A percentile compares a stretch with the other conserved stretches of the same genome.
Evolutionary conservation across 2,329 filamentous ascomycete species (phyloP).

Genomic region (Pestalotiopsis sp.): DNA sequence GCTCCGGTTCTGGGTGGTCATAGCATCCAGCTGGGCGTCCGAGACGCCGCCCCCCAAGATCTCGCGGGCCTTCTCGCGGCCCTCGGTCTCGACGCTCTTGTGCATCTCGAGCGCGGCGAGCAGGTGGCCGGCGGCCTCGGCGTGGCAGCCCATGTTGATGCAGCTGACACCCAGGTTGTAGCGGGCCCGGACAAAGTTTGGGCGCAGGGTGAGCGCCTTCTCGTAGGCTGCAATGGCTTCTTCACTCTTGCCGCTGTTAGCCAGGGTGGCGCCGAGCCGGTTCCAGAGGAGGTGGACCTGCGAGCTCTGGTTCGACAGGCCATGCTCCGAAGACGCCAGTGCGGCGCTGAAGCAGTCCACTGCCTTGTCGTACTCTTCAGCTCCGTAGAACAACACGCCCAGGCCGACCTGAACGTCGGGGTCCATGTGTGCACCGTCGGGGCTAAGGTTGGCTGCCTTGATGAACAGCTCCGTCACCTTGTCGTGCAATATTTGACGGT

Average conservation of each 20-base stretch:
- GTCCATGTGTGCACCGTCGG: constrained; percentile 93
- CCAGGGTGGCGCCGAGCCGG: constrained; percentile 90
- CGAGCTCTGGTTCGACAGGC: constrained; percentile 79
- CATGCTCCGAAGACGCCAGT: constrained; percentile 81
- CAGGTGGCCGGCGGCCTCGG: constrained; percentile 90
- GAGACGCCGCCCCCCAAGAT: constrained; percentile 65
- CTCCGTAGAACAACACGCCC: constrained; percentile 95
- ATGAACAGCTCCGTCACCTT: constrained; percentile 92
- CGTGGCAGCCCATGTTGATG: constrained; percentile 96
- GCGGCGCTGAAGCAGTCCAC: constrained; percentile 97
- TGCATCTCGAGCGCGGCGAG: constrained; percentile 94
- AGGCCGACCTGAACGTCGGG: constrained; percentile 97
- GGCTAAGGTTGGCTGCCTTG: constrained; percentile 86
- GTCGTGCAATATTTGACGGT: constrained; percentile 85
- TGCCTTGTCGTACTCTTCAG: constrained; percentile 97
- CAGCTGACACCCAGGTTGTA: constrained; percentile 97
- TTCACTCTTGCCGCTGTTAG: constrained; percentile 90
- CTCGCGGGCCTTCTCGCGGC: constrained; percentile 80
- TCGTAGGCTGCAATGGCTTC: constrained; percentile 98
- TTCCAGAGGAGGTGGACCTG: constrained; percentile 98
- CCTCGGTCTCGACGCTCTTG: constrained; percentile 86
- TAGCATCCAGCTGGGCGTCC: constrained; percentile 79
- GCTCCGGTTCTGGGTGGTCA: constrained; percentile 94
- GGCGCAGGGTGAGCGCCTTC: constrained; percentile 83
- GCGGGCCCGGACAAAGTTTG: constrained; percentile 94